Conservation (phyloP, 2,329 filamentous ascomycete species). For the Gremmenia infestans region DNA sequence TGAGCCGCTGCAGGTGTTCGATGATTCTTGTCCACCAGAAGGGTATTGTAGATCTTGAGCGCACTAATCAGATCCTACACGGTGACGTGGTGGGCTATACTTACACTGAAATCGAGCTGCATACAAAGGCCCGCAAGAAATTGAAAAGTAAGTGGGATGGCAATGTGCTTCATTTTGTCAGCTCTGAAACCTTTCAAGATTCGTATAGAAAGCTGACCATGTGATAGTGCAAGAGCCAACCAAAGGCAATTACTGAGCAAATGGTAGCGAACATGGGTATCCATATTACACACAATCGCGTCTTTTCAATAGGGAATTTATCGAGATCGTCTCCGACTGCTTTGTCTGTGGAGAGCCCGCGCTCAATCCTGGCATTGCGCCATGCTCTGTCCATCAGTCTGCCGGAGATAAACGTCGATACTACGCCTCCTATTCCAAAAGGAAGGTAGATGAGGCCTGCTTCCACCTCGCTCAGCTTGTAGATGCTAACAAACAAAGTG, state of each 20-base stretch:
- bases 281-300: background rate
- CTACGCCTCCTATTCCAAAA: background rate
- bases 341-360: background rate
- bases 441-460: background rate
- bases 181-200: background rate
- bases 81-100: background rate
- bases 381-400: background rate
- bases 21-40: conserved; percentile 24
- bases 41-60: conserved; percentile 16
- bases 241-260: background rate
- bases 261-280: background rate
- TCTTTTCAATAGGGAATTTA: background rate
- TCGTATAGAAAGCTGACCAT: background rate
- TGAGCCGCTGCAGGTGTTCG: conserved; percentile 19
- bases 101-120: conserved; percentile 2
- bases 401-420: background rate
- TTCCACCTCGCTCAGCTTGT: background rate
- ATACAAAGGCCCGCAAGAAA: background rate
- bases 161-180: background rate
- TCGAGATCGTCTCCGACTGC: background rate
- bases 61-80: background rate
- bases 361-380: background rate
- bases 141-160: background rate
- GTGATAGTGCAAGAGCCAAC: background rate
- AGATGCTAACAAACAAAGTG: background rate